Percentiles rank a stretch among this genome's conserved stretches.
Conservation (phyloP, 1,284 basidiomycete species). For the Heterobasidion occidentale region DNA sequence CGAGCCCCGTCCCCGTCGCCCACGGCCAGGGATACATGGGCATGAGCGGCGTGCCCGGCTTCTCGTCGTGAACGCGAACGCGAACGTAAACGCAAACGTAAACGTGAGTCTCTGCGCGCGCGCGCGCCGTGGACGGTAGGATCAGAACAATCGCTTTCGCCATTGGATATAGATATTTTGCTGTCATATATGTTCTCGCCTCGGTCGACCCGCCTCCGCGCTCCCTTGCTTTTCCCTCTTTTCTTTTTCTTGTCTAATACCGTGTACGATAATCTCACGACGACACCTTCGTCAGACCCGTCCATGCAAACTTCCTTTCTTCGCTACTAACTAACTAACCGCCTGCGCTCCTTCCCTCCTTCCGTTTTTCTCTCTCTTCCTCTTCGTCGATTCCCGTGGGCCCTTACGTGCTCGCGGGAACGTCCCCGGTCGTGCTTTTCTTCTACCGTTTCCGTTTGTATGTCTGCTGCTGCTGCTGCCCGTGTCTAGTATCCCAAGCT, state of each 20-base stretch:
- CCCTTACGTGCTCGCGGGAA: too few species aligned
- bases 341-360: background rate
- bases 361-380: slow-evolving; percentile 1
- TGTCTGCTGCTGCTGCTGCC: too few species aligned
- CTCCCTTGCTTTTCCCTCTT: background rate
- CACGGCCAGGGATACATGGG: slow-evolving; percentile 50
- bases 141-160: slow-evolving; percentile 2
- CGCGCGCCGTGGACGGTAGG: background rate
- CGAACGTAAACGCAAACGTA: too few species aligned
- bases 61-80: slow-evolving; percentile 6
- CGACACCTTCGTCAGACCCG: background rate
- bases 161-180: slow-evolving; percentile 5
- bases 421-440: background rate
- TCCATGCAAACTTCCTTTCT: background rate
- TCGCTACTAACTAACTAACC: slow-evolving; percentile 2
- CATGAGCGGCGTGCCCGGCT: slow-evolving; percentile 19
- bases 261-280: background rate
- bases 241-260: background rate
- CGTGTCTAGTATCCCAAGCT: too few species aligned
- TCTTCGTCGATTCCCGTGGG: background rate
- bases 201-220: background rate
- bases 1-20: slow-evolving; percentile 45
- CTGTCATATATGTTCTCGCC: slow-evolving; percentile 4
- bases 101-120: background rate
- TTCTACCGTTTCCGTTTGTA: background rate